phyloP scores from a whole-genome alignment of 805 yeast species.

The Myxozyma udenii region DNA sequence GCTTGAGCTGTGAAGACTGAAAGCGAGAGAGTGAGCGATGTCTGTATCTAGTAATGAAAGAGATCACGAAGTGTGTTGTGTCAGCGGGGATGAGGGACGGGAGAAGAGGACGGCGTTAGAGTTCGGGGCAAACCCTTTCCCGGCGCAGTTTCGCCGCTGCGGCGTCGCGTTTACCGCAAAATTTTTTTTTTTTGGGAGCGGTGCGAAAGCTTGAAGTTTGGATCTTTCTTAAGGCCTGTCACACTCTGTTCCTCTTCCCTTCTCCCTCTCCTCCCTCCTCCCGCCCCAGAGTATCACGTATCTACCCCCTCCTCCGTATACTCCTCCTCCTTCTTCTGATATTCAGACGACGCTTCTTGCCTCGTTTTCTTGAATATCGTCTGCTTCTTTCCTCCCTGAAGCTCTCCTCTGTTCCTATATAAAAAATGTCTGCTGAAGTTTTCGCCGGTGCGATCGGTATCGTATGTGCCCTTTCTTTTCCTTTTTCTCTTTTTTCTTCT shows the following conservation, averaged over 20 bases:
- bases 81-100: background rate
- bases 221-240: too few species aligned
- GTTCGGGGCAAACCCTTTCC: background rate
- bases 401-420: too few species aligned
- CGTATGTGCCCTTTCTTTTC: constrained; percentile 42
- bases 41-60: background rate
- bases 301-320: too few species aligned
- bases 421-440: constrained; percentile 59
- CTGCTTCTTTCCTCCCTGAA: too few species aligned
- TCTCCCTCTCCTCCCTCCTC: background rate
- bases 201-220: too few species aligned
- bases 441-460: constrained; percentile 99
- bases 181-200: background rate
- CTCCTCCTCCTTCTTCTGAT: too few species aligned
- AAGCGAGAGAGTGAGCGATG: too few species aligned
- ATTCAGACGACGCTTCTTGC: too few species aligned
- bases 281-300: too few species aligned
- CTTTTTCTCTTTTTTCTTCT: background rate
- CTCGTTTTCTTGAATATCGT: too few species aligned
- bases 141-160: background rate
- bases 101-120: background rate
- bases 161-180: background rate
- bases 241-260: background rate
- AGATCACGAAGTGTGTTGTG: too few species aligned
- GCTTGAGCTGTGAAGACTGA: constrained; percentile 40